Conservation (phyloP, 2,329 filamentous ascomycete species). For the Penicillium sp. region DNA sequence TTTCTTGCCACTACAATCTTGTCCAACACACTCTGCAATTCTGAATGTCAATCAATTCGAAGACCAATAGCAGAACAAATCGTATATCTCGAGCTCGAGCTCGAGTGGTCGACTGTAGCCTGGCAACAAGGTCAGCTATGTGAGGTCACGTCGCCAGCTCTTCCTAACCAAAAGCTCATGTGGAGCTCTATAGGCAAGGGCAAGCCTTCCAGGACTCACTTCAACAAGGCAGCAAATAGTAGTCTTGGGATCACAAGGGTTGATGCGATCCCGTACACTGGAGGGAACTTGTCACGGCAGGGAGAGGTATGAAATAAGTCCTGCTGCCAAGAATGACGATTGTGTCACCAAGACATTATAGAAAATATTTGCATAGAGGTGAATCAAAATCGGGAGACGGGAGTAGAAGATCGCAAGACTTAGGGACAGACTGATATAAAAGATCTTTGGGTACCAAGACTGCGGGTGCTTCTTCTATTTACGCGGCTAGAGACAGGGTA, state of each 20-base stretch:
- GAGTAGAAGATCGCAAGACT: slow-evolving; percentile 3
- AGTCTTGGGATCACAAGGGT: slow-evolving; percentile 2
- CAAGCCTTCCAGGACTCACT: slow-evolving; percentile 1
- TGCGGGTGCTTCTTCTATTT: slow-evolving; percentile 11
- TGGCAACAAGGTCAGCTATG: slow-evolving; percentile 26
- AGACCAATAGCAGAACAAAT: not conserved
- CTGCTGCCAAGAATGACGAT: slow-evolving; percentile 15
- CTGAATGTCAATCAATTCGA: not conserved
- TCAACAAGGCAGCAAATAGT: not conserved
- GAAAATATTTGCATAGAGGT: slow-evolving; percentile 1
- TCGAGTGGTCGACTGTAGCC: slow-evolving; percentile 14
- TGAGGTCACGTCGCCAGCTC: slow-evolving; percentile 9
- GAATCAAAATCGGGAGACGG: not conserved
- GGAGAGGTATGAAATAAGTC: slow-evolving; percentile 7
- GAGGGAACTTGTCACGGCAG: slow-evolving; percentile 4
- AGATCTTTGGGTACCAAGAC: slow-evolving; percentile 1
- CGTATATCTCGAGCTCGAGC: not conserved
- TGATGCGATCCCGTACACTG: not conserved
- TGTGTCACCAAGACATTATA: slow-evolving; percentile 19
- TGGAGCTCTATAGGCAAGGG: not conserved
- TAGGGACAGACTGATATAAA: slow-evolving; percentile 9
- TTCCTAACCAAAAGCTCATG: not conserved
- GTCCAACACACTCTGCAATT: not conserved
- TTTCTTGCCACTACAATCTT: not conserved
- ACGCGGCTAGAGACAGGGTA: slow-evolving; percentile 15